phyloP scores from a whole-genome alignment of 1,284 basidiomycete genomes.

The Heterobasidion irregulare region DNA sequence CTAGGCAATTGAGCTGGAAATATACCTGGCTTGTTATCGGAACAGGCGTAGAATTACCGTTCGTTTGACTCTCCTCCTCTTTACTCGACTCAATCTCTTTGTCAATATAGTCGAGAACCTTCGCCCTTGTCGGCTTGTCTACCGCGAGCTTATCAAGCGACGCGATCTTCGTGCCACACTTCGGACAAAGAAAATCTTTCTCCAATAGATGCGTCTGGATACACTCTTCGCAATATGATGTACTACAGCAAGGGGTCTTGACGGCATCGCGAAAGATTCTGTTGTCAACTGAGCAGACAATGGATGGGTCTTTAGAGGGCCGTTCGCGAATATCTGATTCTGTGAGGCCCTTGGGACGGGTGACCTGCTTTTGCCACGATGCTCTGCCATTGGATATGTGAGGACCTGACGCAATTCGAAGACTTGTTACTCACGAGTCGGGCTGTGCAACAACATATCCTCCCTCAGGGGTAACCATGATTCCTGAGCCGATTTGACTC shows the following conservation, averaged over 20 bases:
- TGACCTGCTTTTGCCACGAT: conserved; percentile 89
- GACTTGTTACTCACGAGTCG: conserved; percentile 60
- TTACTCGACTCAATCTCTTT: conserved; percentile 78
- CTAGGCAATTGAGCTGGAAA: not conserved
- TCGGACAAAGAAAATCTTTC: conserved; percentile 87
- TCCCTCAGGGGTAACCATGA: conserved; percentile 96
- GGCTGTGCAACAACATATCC: conserved; percentile 94
- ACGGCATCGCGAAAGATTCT: conserved; percentile 86
- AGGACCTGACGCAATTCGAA: conserved; percentile 1
- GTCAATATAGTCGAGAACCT: conserved; percentile 76
- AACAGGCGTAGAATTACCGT: not conserved
- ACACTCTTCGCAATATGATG: conserved; percentile 92
- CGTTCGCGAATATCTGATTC: conserved; percentile 81
- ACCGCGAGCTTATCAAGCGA: conserved; percentile 77
- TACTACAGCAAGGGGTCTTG: conserved; percentile 86
- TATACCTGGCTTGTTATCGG: not conserved
- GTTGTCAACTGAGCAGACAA: conserved; percentile 85
- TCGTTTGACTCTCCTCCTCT: conserved; percentile 12
- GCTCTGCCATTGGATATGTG: conserved; percentile 35
- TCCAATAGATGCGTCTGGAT: conserved; percentile 87
- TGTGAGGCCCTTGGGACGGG: conserved; percentile 71
- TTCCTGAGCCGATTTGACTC: conserved; percentile 70
- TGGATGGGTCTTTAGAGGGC: conserved; percentile 66
- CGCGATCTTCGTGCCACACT: conserved; percentile 79
- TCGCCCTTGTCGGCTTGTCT: conserved; percentile 73